Evolutionary conservation across 306 rosid species (phyloP), one percentile per base, ranked within the genome.

Genomic region (Arachis stenosperma): DNA sequence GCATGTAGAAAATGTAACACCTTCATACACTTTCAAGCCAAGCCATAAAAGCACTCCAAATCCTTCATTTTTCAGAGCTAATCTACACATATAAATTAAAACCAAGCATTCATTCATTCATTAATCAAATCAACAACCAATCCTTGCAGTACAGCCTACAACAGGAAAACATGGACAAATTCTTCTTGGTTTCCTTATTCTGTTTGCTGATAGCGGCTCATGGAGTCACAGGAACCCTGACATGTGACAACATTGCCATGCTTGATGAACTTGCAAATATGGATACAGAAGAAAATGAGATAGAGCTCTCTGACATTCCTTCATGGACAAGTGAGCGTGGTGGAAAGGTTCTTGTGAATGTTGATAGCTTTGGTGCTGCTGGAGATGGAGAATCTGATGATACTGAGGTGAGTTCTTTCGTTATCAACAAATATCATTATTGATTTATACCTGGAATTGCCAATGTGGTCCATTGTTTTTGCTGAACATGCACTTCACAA

Each of bases 21-120:
- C 88, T 88, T 88, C 90, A 89, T 90, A 84, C 90, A 82, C 99
- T 95, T 95, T 69, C 93, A 95, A 91, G 99, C 88, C 89, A 95
- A 95, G 99, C 97, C 98, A 91, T 81, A 86, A 81, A 76, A 68
- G 61, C 55, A 11, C 82, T 81, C 76, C 90, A 83, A 85, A 64
- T 76, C 83, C 84, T 81, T 88, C 85, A 84, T 83, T 89, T 80
- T 84, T 78, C 78, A 75, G 33, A 71, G 85, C 84, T 89, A 82
- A 88, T 90, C 83, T 51, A 50, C 41, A 37, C 71, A 72, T 92
- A 95, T 95, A 95, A 83, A 92, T 84, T 81, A 79, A 85, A 81
- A 89, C 81, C 81, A 63, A 80, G 86, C 64, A 69, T 83, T 87
- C 89, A 87, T 89, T 83, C 64, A 69, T 83, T 87, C 89, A 87